A percentile compares a stretch with the other conserved stretches of the same genome.
Evolutionary conservation across 2,329 filamentous ascomycete genomes (phyloP).

Genomic region (Akanthomyces lecanii): DNA sequence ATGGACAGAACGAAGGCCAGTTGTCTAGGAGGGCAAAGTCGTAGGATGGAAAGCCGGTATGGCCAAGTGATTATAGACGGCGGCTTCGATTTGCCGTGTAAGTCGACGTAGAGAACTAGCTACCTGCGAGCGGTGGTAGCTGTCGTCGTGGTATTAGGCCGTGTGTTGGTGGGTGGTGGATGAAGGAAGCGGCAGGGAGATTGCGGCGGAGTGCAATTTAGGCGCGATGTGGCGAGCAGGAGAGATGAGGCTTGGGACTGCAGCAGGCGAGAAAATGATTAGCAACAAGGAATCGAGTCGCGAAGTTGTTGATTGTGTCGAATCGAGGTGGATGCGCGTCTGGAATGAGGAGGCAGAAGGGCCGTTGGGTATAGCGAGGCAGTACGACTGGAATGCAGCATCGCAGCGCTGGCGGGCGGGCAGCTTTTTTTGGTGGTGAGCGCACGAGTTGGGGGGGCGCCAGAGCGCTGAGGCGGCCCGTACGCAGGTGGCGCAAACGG

Average conservation of each 20-base stretch:
- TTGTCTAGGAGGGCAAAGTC: background rate
- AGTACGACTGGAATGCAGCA: constrained; percentile 11
- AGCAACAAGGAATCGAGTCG: background rate
- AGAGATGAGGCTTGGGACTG: constrained; percentile 6
- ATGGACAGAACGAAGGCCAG: background rate
- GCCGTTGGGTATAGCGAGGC: constrained; percentile 3
- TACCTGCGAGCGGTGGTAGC: background rate
- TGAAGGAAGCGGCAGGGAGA: background rate
- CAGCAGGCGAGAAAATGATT: background rate
- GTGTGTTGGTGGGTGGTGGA: background rate
- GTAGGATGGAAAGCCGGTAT: background rate
- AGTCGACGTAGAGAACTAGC: background rate
- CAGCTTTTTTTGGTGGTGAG: background rate
- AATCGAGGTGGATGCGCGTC: constrained; percentile 11
- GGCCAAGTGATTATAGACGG: background rate
- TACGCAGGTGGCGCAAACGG: constrained; percentile 16
- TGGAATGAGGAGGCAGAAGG: constrained; percentile 14
- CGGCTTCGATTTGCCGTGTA: background rate
- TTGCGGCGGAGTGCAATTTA: constrained; percentile 14
- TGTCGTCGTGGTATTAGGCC: constrained; percentile 9
- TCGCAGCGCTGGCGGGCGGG: background rate
- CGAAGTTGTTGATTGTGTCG: constrained; percentile 13
- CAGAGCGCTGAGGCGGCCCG: background rate
- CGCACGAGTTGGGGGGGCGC: background rate
- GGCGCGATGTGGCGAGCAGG: background rate